Evolutionary conservation across 2,329 filamentous ascomycete genomes (phyloP).

Genomic region (Pseudocercospora macadamiae): DNA sequence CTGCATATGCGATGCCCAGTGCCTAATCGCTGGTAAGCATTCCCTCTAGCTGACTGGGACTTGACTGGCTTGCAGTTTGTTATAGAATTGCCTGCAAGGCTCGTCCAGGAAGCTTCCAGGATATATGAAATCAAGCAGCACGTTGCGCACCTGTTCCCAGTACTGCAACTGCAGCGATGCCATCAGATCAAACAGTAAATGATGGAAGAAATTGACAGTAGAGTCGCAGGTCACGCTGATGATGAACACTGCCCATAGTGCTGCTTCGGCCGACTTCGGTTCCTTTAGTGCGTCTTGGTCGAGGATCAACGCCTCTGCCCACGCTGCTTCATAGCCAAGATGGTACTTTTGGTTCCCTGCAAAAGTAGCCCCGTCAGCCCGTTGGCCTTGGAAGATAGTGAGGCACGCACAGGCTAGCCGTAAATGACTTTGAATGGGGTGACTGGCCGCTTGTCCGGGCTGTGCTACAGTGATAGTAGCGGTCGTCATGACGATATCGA

Average conservation of each 20-base stretch:
- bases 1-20: too few relatives aligned
- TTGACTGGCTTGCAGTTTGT: conserved; percentile 26
- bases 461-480: conserved; percentile 22
- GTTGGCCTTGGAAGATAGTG: conserved; percentile 38
- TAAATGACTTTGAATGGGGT: conserved; percentile 36
- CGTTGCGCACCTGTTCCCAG: conserved; percentile 38
- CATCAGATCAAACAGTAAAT: conserved; percentile 29
- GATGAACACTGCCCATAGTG: conserved; percentile 39
- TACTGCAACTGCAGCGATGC: conserved; percentile 34
- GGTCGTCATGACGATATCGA: conserved; percentile 36
- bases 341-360: conserved; percentile 35
- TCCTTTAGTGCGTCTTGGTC: conserved; percentile 34
- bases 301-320: conserved; percentile 35
- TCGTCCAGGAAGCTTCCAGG: conserved; percentile 39
- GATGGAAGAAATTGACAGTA: conserved; percentile 30
- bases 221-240: conserved; percentile 39
- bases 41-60: background rate
- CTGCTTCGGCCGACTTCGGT: conserved; percentile 37
- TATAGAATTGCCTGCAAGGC: conserved; percentile 36
- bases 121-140: conserved; percentile 40
- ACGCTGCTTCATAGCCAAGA: conserved; percentile 36
- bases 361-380: conserved; percentile 33
- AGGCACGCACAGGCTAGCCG: conserved; percentile 38
- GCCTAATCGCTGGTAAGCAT: background rate
- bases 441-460: conserved; percentile 22